Percentiles rank a stretch among this genome's conserved stretches.
Conservation (phyloP, 805 yeast species). For the Suhomyces vadensis region DNA sequence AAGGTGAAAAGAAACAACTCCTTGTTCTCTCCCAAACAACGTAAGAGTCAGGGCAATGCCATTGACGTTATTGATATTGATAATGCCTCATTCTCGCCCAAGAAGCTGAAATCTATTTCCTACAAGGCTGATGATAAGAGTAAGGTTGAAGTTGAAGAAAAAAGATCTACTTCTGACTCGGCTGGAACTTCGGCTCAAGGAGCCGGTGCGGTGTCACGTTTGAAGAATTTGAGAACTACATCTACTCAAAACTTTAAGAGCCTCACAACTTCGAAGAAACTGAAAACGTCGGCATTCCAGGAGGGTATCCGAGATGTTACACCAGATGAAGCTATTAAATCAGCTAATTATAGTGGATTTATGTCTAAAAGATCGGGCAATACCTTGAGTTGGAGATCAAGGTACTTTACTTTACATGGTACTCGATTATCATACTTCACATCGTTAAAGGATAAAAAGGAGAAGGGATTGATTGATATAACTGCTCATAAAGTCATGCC, state of each 20-base stretch:
- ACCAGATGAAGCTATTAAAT: conserved; percentile 74
- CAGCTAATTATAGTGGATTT: conserved; percentile 88
- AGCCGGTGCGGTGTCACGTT: conserved; percentile 32
- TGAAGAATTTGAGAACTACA: conserved; percentile 54
- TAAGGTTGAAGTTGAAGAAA: conserved; percentile 29
- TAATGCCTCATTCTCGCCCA: conserved; percentile 36
- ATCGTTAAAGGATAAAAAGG: conserved; percentile 73
- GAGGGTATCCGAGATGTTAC: conserved; percentile 82
- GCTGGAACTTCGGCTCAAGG: conserved; percentile 10
- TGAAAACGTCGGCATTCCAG: conserved; percentile 73
- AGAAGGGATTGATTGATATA: conserved; percentile 91
- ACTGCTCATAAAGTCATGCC: conserved; percentile 93
- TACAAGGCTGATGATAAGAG: conserved; percentile 34
- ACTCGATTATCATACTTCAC: conserved; percentile 89
- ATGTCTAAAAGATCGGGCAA: conserved; percentile 87
- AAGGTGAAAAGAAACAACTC: conserved; percentile 22
- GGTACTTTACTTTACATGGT: conserved; percentile 86
- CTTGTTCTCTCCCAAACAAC: conserved; percentile 12
- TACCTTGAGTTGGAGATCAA: conserved; percentile 82
- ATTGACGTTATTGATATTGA: conserved; percentile 31
- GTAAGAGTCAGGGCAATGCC: conserved; percentile 6
- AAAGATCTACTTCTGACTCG: conserved; percentile 42
- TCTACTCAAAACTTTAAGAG: conserved; percentile 52
- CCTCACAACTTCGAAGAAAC: conserved; percentile 51
- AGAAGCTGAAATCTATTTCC: conserved; percentile 28